These are phyloP conservation scores for Russula sp. DNA, from an alignment of 768 basidiomycete genomes.

Conservation along the genomic window DNA sequence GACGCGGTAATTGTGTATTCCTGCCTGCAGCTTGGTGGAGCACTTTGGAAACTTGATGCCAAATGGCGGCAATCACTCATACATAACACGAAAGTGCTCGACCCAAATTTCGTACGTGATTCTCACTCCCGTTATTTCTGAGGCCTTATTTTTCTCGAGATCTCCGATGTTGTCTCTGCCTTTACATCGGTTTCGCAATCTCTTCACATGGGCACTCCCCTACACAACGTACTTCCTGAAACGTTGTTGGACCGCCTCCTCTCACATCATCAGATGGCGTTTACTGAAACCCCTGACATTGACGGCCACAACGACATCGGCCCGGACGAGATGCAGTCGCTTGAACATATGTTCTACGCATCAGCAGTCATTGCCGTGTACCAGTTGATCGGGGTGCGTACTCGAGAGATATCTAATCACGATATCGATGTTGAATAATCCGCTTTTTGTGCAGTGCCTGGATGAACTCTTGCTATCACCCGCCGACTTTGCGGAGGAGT, in stretches of 20 bases:
- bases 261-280: constrained; percentile 9
- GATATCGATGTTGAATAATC: not conserved
- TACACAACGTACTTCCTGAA: constrained; percentile 27
- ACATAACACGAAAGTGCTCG: constrained; percentile 48
- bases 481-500: constrained; percentile 26
- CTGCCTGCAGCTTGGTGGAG: constrained; percentile 39
- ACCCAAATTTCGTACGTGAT: constrained; percentile 51
- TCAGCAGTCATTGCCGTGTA: constrained; percentile 24
- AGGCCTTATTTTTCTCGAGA: constrained; percentile 32
- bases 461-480: constrained; percentile 22
- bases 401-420: not conserved
- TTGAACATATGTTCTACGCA: constrained; percentile 26
- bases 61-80: constrained; percentile 43
- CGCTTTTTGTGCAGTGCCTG: constrained; percentile 15
- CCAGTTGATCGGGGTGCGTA: constrained; percentile 22
- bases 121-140: not conserved
- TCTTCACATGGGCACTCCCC: constrained; percentile 27
- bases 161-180: constrained; percentile 46
- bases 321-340: constrained; percentile 19
- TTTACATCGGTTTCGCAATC: constrained; percentile 30
- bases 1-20: constrained; percentile 4
- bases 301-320: constrained; percentile 12
- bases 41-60: constrained; percentile 45
- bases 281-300: constrained; percentile 1
- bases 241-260: constrained; percentile 27